Base-by-base conservation (phyloP, 768 basidiomycete species). In the Inosperma sp. region DNA sequence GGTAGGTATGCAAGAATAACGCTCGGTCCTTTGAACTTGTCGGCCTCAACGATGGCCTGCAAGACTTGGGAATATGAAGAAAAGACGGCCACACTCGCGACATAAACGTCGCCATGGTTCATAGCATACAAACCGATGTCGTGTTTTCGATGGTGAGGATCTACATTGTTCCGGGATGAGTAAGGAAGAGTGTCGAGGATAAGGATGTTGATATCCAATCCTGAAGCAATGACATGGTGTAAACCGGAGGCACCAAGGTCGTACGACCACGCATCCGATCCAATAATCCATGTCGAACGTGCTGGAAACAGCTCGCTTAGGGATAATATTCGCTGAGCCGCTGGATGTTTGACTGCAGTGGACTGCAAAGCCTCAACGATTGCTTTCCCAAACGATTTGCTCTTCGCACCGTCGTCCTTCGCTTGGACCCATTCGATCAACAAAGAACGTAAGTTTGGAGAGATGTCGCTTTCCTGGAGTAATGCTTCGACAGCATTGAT, bases 111-210 rank as follows among this genome's bases (percentile, higher is more conserved):
- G 9, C 95, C 95, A 66, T 96, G 88, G 72, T 96, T 98, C 88
- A 98, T 93, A 21, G 95, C 96, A 62, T 99, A 99, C 43, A 99
- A 74, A 3, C 95, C 96, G 44, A 94, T 88, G 67, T 99, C 96
- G 62, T 93, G 94, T 72, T 97, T 97, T 50, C 93, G 78, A 53
- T 90, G 82, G 54, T 79, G 76, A 8, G 81, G 83, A 57, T 87
- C 88, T 5, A 70, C 75, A 21, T 75, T 67, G 62, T 84, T 82
- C 48, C 92, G 84, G 29, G 82, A 69, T 2, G 92, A 83, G 69
- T 96, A 99, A 1, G 96, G 91, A 2, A 86, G 69, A 6, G 88
- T 93, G 68, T 99, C 96, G 62, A 98, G 82, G 56, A 98, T 83
- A 65, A 99, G 87, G 51, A 98, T 81, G 72, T 99, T 99, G 70